These are phyloP conservation scores for Blepharisma japonicum DNA, from an alignment of 73 alveolate species.

Conservation along the genomic window DNA sequence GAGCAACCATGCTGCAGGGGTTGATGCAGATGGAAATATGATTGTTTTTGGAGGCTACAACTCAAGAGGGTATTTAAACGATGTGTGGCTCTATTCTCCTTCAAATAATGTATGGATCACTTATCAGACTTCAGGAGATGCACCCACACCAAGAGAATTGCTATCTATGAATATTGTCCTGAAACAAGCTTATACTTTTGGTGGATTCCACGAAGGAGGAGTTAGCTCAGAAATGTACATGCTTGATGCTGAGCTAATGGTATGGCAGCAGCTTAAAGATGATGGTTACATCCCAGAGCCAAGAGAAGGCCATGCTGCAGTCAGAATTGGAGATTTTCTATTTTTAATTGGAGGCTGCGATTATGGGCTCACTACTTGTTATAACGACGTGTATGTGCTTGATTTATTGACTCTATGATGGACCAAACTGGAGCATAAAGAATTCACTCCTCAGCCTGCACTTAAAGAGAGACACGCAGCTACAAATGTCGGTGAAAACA, in stretches of 20 bases:
- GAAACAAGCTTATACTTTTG: neutral
- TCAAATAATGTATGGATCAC: neutral
- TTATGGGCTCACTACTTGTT: neutral
- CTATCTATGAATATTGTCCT: neutral
- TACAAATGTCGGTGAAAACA: neutral
- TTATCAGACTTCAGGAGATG: constrained; percentile 20
- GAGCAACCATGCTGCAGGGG: neutral
- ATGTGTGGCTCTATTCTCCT: constrained; percentile 10
- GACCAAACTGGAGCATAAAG: neutral
- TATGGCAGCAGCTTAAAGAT: constrained; percentile 2
- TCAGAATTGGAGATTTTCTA: constrained; percentile 3
- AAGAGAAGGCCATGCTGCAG: constrained; percentile 21
- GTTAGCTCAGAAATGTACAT: constrained; percentile 6
- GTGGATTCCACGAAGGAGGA: constrained; percentile 25
- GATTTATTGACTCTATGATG: constrained; percentile 15
- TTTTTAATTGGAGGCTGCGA: constrained; percentile 21
- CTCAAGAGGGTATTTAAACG: constrained; percentile 18
- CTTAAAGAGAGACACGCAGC: neutral
- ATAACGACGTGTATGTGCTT: neutral
- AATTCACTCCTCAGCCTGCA: constrained; percentile 10
- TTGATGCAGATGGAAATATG: constrained; percentile 13
- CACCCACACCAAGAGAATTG: constrained; percentile 25
- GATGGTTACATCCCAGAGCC: constrained; percentile 23
- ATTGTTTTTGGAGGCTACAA: neutral
- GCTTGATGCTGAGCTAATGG: constrained; percentile 10